Conservation (phyloP, 1,284 basidiomycete species). For the Bondarzewia mesenterica region DNA sequence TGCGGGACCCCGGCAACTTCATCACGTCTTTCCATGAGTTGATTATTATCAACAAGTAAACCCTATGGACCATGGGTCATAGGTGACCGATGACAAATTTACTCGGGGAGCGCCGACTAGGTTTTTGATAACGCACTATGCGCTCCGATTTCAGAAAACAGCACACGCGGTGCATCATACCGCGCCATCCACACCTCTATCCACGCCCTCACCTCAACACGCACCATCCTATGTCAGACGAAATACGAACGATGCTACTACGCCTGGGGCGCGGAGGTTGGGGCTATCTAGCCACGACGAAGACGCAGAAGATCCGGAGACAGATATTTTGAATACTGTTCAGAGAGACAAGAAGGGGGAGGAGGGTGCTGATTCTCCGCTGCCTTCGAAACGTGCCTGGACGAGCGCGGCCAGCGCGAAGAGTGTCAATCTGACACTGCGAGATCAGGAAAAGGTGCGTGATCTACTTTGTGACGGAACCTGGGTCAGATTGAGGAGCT, state of each 20-base stretch:
- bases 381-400: conserved; percentile 33
- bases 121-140: too few species aligned
- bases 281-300: conserved; percentile 29
- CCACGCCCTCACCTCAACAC: conserved; percentile 51
- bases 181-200: conserved; percentile 42
- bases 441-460: conserved; percentile 90
- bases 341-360: conserved; percentile 41
- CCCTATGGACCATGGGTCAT: too few species aligned
- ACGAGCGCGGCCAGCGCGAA: conserved; percentile 41
- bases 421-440: conserved; percentile 68
- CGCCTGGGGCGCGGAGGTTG: conserved; percentile 21
- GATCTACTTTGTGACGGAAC: neutral
- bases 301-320: conserved; percentile 28
- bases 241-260: conserved; percentile 19
- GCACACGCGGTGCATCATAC: too few species aligned
- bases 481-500: conserved; percentile 63
- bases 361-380: conserved; percentile 41
- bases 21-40: too few species aligned
- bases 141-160: too few species aligned
- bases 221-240: conserved; percentile 23
- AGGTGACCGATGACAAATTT: too few species aligned
- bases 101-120: too few species aligned
- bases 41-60: too few species aligned
- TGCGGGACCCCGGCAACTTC: too few species aligned
- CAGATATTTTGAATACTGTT: conserved; percentile 46